These are phyloP conservation scores for Cajanus cajan DNA, from an alignment of 306 rosid genomes.

Conservation along the genomic window DNA sequence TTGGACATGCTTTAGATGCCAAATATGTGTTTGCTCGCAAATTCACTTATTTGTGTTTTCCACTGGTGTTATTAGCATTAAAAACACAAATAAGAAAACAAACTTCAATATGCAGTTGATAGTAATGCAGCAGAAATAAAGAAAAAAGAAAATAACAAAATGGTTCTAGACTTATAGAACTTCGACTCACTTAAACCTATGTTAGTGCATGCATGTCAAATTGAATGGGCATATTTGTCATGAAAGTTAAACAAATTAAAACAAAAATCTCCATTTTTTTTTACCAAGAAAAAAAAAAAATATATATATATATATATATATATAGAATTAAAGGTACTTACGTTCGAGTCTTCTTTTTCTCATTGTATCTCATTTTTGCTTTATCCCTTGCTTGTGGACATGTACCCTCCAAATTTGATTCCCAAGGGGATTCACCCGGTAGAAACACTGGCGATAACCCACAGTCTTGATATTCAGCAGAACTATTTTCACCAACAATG, in stretches of 20 bases:
- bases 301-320: neutral
- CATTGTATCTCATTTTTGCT: slow-evolving; percentile 81
- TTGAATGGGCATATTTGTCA: neutral
- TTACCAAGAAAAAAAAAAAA: neutral
- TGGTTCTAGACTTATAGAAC: neutral
- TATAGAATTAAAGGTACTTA: slow-evolving; percentile 39
- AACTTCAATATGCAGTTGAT: neutral
- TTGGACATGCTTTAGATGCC: neutral
- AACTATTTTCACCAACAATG: slow-evolving; percentile 59
- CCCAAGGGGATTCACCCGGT: slow-evolving; percentile 63
- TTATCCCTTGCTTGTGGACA: slow-evolving; percentile 73
- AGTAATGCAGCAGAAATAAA: neutral
- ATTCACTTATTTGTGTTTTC: neutral
- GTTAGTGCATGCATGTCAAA: neutral
- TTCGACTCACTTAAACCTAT: neutral
- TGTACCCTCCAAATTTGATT: slow-evolving; percentile 55
- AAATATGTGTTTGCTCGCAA: neutral
- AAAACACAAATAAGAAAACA: neutral
- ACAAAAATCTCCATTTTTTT: neutral
- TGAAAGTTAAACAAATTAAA: neutral
- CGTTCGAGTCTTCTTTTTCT: slow-evolving; percentile 85
- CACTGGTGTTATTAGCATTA: neutral
- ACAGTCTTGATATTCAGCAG: slow-evolving; percentile 65
- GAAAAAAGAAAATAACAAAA: neutral
- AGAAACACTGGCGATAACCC: slow-evolving; percentile 59